These are phyloP conservation scores for Osmanthus fragrans DNA, from an alignment of 257 asterid genomes.

Conservation along the genomic window DNA sequence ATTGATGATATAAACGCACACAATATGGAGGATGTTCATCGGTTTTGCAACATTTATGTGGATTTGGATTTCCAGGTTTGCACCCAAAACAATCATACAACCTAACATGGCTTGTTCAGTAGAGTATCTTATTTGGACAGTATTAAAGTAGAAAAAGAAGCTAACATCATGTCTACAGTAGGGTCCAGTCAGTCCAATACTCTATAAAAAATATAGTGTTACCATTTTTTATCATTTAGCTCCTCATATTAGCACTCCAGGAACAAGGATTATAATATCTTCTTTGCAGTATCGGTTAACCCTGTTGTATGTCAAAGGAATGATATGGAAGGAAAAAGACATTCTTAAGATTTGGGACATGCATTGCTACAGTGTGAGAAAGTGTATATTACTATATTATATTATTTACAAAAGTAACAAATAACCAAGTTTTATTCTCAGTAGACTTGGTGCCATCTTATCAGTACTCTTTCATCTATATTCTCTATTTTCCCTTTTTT, in stretches of 20 bases:
- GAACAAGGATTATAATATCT: background rate
- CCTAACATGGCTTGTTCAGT: background rate
- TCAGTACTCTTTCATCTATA: background rate
- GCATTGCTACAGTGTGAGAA: background rate
- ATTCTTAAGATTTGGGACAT: background rate
- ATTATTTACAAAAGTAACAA: background rate
- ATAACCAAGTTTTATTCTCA: background rate
- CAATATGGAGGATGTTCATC: constrained; percentile 67
- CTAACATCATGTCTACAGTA: background rate
- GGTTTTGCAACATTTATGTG: constrained; percentile 80
- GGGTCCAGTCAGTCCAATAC: background rate
- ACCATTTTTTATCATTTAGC: background rate
- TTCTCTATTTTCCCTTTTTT: background rate
- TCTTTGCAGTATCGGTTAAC: background rate
- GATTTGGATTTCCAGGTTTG: constrained; percentile 84
- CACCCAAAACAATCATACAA: background rate
- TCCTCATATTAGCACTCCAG: background rate
- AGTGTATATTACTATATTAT: too few relatives aligned
- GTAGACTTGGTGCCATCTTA: background rate
- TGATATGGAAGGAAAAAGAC: background rate
- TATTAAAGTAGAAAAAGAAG: background rate
- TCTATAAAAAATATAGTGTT: background rate
- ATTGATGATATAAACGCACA: constrained; percentile 74
- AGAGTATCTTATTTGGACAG: background rate
- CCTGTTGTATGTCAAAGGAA: background rate